These are phyloP conservation scores for Dothideomycetes sp. DNA, from an alignment of 2,329 filamentous ascomycete genomes.

Conservation along the genomic window DNA sequence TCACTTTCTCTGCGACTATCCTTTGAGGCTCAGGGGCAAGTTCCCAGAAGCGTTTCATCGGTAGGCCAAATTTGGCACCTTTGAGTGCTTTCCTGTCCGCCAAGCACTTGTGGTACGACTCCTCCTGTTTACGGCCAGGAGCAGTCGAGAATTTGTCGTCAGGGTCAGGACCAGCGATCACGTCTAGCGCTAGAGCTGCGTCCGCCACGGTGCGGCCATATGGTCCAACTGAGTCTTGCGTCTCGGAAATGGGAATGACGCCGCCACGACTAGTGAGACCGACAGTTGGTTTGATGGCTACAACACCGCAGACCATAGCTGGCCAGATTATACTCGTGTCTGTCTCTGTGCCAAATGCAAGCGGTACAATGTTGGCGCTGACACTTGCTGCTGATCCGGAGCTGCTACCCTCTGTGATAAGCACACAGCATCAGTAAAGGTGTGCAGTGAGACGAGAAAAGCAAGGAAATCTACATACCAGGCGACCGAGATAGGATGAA, in stretches of 20 bases:
- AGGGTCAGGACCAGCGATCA: constrained; percentile 8
- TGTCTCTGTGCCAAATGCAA: constrained; percentile 12
- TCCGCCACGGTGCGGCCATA: constrained; percentile 10
- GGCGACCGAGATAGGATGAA: constrained; percentile 8
- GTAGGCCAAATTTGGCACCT: constrained; percentile 50
- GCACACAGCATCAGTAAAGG: neutral
- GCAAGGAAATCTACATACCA: constrained; percentile 1
- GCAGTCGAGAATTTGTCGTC: constrained; percentile 7
- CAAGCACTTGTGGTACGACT: constrained; percentile 41
- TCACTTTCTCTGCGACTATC: constrained; percentile 33
- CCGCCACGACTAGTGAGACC: constrained; percentile 10
- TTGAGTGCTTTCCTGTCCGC: constrained; percentile 38
- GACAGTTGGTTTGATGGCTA: constrained; percentile 12
- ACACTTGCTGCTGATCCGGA: constrained; percentile 11
- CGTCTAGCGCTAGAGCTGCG: constrained; percentile 9
- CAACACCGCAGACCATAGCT: constrained; percentile 8
- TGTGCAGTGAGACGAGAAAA: too few species aligned
- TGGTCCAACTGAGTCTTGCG: constrained; percentile 10
- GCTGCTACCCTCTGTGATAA: constrained; percentile 7
- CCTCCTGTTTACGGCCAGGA: constrained; percentile 5
- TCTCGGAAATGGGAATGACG: constrained; percentile 11
- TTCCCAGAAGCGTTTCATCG: constrained; percentile 54
- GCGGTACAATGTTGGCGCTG: constrained; percentile 7
- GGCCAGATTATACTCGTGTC: constrained; percentile 14
- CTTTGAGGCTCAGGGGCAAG: constrained; percentile 41